Conservation (phyloP, 331 rosid species). For the Malus hybrid region DNA sequence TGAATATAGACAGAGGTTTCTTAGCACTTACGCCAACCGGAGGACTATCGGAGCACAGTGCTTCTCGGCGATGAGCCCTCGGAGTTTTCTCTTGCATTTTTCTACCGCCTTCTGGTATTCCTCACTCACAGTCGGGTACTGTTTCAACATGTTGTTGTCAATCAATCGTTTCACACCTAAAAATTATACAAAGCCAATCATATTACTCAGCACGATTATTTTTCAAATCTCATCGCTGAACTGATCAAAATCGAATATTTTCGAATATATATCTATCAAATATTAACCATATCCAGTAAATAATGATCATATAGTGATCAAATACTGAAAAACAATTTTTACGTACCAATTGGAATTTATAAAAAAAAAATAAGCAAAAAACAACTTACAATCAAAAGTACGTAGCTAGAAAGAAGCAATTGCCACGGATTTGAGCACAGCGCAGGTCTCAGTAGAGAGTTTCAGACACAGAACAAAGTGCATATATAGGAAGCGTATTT, state of each 20-base stretch:
- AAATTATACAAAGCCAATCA: too few relatives aligned
- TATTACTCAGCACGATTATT: too few relatives aligned
- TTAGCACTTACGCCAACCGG: constrained; percentile 34
- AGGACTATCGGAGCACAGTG: constrained; percentile 53
- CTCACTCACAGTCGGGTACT: constrained; percentile 38
- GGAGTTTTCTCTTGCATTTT: constrained; percentile 44
- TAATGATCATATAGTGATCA: too few relatives aligned
- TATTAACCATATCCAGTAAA: too few relatives aligned
- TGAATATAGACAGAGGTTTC: not conserved
- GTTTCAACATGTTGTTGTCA: constrained; percentile 26
- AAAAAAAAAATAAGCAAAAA: too few relatives aligned
- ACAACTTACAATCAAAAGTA: too few relatives aligned
- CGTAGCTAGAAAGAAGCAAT: not conserved
- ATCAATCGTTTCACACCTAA: not conserved
- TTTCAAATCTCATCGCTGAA: too few relatives aligned
- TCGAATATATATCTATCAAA: too few relatives aligned
- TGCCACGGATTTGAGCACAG: not conserved
- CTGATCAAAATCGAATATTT: too few relatives aligned
- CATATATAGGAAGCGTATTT: not conserved
- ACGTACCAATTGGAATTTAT: too few relatives aligned
- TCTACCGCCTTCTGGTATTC: constrained; percentile 36
- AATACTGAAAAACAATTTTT: too few relatives aligned
- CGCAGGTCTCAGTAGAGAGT: not conserved
- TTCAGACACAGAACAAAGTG: not conserved
- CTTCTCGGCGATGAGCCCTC: constrained; percentile 48